phyloP scores from a whole-genome alignment of 2,329 filamentous ascomycete genomes.

The Claviceps paspali region DNA sequence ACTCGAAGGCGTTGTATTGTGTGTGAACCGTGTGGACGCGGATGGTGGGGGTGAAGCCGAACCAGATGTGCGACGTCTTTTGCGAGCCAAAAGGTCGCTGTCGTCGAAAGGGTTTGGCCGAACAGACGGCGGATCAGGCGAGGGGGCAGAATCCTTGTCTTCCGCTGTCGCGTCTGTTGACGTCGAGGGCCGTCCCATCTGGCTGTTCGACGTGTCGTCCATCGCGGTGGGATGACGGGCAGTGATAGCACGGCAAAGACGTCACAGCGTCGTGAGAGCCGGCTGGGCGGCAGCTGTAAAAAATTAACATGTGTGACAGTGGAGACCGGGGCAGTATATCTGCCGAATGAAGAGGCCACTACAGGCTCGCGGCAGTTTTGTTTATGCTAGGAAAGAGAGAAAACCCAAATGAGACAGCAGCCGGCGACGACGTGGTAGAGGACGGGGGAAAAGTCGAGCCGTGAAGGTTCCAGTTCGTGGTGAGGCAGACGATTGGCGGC shows the following conservation, averaged over 20 bases:
- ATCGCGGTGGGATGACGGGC: conserved; percentile 2
- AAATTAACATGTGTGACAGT: conserved; percentile 41
- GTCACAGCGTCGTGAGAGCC: conserved; percentile 37
- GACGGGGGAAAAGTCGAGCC: conserved; percentile 1
- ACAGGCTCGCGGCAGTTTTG: neutral
- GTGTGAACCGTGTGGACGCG: conserved; percentile 10
- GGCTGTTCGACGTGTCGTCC: conserved; percentile 10
- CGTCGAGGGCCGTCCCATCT: conserved; percentile 38
- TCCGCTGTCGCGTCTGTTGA: conserved; percentile 37
- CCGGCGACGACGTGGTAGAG: conserved; percentile 1
- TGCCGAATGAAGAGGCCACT: neutral
- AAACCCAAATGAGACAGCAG: neutral
- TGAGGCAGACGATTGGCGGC: conserved; percentile 10
- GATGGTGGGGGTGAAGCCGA: conserved; percentile 40
- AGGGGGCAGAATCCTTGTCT: conserved; percentile 14
- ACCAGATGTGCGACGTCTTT: conserved; percentile 45
- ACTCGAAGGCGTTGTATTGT: neutral
- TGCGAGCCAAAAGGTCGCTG: conserved; percentile 38
- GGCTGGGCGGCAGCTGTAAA: conserved; percentile 35
- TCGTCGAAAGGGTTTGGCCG: conserved; percentile 51
- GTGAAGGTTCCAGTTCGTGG: conserved; percentile 1
- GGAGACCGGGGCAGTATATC: conserved; percentile 9
- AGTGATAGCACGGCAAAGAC: conserved; percentile 23
- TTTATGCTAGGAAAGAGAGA: neutral
- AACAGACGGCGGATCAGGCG: conserved; percentile 46